These are phyloP conservation scores for Ilex paraguariensis DNA, from an alignment of 305 asterid genomes.

Conservation along the genomic window DNA sequence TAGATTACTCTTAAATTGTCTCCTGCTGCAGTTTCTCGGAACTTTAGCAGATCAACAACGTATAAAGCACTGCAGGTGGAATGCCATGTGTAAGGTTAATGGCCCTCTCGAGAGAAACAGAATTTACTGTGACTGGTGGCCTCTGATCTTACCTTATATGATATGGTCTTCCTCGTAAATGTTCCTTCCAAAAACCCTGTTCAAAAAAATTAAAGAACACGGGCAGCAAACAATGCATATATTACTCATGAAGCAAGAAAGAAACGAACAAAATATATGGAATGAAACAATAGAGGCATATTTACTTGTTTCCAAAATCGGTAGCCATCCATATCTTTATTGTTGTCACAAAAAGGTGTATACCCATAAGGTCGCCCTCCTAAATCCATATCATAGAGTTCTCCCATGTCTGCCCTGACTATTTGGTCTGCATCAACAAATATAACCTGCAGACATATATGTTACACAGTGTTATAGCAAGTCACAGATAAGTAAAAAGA, in stretches of 20 bases:
- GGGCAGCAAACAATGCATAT: background rate
- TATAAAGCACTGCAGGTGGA: conserved; percentile 75
- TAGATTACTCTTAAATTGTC: conserved; percentile 90
- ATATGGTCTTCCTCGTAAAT: conserved; percentile 91
- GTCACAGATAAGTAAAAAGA: background rate
- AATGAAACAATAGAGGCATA: background rate
- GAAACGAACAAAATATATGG: no score
- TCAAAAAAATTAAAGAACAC: conserved; percentile 11
- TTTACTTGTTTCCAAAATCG: conserved; percentile 94
- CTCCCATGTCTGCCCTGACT: conserved; percentile 96
- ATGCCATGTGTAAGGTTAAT: conserved; percentile 17
- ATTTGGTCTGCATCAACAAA: conserved; percentile 98
- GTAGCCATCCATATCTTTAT: conserved; percentile 99
- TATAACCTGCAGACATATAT: conserved; percentile 63
- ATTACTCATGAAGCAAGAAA: no score
- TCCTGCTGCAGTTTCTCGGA: conserved; percentile 98
- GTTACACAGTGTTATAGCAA: background rate
- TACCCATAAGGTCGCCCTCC: conserved; percentile 89
- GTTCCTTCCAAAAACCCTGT: conserved; percentile 99
- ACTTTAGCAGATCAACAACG: conserved; percentile 86
- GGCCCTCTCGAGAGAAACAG: conserved; percentile 3
- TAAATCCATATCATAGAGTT: conserved; percentile 92
- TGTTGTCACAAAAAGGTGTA: conserved; percentile 98
- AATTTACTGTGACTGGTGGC: background rate
- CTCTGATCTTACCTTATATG: conserved; percentile 66